Evolutionary conservation across 2,329 filamentous ascomycete genomes (phyloP).

Genomic region (Aureobasidium sp.): DNA sequence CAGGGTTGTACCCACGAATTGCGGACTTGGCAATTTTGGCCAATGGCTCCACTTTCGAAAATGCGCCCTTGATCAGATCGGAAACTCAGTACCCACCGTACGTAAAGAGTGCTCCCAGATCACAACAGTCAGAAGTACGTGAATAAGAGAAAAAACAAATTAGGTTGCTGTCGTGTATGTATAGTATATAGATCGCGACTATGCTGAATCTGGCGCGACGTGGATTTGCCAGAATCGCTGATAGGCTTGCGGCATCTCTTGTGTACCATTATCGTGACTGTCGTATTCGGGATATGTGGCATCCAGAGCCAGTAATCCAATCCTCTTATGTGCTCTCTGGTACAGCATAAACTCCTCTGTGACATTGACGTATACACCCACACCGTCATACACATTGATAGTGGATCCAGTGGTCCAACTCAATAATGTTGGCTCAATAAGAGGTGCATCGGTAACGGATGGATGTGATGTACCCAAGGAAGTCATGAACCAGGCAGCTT

Average conservation of each 20-base stretch:
- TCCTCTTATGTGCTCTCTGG: slow-evolving; percentile 32
- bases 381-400: slow-evolving; percentile 47
- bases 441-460: slow-evolving; percentile 57
- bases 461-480: slow-evolving; percentile 41
- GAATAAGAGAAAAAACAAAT: not conserved
- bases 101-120: too few relatives aligned
- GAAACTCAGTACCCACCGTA: too few relatives aligned
- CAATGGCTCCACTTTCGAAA: too few relatives aligned
- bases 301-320: slow-evolving; percentile 42
- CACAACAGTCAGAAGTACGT: too few relatives aligned
- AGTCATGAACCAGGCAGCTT: slow-evolving; percentile 37
- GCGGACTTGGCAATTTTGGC: too few relatives aligned
- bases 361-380: slow-evolving; percentile 53
- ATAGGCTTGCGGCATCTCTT: slow-evolving; percentile 17
- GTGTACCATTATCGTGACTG: slow-evolving; percentile 4
- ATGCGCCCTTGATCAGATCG: too few relatives aligned
- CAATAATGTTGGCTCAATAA: slow-evolving; percentile 54
- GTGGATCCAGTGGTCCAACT: slow-evolving; percentile 53
- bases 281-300: slow-evolving; percentile 34
- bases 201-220: slow-evolving; percentile 24
- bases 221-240: slow-evolving; percentile 36
- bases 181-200: not conserved
- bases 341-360: slow-evolving; percentile 51
- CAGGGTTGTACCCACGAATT: too few relatives aligned
- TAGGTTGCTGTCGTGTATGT: not conserved